Evolutionary conservation across 2,329 filamentous ascomycete genomes (phyloP).

Genomic region (Hymenotorrendiella dingleyae): DNA sequence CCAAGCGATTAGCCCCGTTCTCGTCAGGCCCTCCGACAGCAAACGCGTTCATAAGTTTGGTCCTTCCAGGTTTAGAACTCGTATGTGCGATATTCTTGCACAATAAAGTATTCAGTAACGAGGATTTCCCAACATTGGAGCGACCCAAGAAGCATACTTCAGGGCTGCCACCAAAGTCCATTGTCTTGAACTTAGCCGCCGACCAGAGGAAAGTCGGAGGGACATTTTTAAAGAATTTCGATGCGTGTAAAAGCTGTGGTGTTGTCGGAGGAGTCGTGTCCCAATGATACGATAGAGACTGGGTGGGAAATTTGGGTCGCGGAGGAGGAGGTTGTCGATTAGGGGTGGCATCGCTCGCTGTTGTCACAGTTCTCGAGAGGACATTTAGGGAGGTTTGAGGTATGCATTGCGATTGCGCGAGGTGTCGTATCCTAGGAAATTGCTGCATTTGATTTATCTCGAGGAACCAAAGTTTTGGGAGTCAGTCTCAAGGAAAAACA

Average conservation of each 20-base stretch:
- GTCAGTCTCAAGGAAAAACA: background rate
- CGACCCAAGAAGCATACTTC: slow-evolving; percentile 55
- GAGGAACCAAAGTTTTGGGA: background rate
- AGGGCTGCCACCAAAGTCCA: slow-evolving; percentile 40
- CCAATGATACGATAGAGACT: slow-evolving; percentile 40
- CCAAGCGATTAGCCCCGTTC: slow-evolving; percentile 33
- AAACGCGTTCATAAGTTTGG: slow-evolving; percentile 61
- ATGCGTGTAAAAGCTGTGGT: slow-evolving; percentile 39
- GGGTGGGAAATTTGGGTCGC: slow-evolving; percentile 2
- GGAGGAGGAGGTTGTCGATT: background rate
- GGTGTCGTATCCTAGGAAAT: background rate
- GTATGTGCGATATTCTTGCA: slow-evolving; percentile 45
- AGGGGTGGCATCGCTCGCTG: background rate
- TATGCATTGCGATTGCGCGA: background rate
- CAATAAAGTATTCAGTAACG: slow-evolving; percentile 59
- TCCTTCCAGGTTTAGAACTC: slow-evolving; percentile 54
- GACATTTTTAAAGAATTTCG: slow-evolving; percentile 40
- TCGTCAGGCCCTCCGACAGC: slow-evolving; percentile 42
- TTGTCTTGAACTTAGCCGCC: slow-evolving; percentile 51
- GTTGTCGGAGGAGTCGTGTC: slow-evolving; percentile 41
- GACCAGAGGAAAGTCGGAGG: slow-evolving; percentile 53
- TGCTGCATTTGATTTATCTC: background rate
- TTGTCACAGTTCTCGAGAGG: background rate
- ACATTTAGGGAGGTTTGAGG: background rate
- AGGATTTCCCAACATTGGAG: slow-evolving; percentile 66